Percentiles rank a stretch among this genome's conserved stretches.
These are phyloP conservation scores for Dendrobium nobile DNA, from an alignment of 106 monocot species.

Conservation along the genomic window DNA sequence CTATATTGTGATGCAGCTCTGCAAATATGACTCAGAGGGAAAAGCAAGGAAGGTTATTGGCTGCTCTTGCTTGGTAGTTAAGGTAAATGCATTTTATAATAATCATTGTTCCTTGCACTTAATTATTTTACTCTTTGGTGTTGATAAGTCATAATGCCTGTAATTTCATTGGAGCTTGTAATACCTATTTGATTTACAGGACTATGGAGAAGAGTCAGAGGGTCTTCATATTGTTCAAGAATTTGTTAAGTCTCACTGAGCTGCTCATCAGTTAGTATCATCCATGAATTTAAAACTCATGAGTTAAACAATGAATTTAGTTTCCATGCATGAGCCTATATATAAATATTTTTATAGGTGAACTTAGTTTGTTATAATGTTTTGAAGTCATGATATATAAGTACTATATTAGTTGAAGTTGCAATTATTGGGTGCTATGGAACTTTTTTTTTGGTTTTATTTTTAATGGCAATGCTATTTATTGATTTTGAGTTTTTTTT, in stretches of 20 bases:
- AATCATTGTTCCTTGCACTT: neutral
- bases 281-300: neutral
- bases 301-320: neutral
- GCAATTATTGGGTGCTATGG: too few species aligned
- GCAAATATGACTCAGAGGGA: conserved; percentile 42
- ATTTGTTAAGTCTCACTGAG: conserved; percentile 21
- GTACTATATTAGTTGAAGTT: too few species aligned
- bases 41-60: conserved; percentile 48
- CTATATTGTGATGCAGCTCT: conserved; percentile 15
- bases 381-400: too few species aligned
- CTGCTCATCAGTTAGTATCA: neutral
- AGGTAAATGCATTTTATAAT: conserved; percentile 12
- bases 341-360: too few species aligned
- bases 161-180: neutral
- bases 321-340: neutral
- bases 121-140: neutral
- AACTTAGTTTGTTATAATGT: too few species aligned
- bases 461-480: too few species aligned
- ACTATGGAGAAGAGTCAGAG: conserved; percentile 26
- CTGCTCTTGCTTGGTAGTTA: conserved; percentile 33
- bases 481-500: too few species aligned
- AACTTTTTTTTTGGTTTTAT: too few species aligned
- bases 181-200: conserved; percentile 16
- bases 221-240: conserved; percentile 22
- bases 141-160: neutral